Evolutionary conservation across 176 grass and related monocot genomes (phyloP).

Genomic region (Ampelocalamus luodianensis): DNA sequence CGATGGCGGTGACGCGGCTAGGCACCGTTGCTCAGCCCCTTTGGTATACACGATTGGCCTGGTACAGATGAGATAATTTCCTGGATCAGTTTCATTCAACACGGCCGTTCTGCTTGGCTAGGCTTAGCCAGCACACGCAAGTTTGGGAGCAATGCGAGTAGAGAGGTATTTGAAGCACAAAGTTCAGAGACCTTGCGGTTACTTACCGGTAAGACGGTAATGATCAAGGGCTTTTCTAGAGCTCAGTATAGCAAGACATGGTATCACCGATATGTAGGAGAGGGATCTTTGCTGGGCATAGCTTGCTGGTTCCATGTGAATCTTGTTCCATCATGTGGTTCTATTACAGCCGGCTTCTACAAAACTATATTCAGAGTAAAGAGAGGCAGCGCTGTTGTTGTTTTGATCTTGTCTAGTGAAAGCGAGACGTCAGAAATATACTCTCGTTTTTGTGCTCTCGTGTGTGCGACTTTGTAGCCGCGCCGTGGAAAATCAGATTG

Average conservation of each 20-base stretch:
- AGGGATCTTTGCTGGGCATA: neutral
- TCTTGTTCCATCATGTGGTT: neutral
- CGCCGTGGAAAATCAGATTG: too few relatives aligned
- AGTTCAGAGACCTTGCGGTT: neutral
- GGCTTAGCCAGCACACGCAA: too few relatives aligned
- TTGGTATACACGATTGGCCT: neutral
- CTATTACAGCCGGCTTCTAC: neutral
- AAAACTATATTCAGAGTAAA: neutral
- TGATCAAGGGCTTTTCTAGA: neutral
- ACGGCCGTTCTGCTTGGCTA: neutral
- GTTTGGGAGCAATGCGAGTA: neutral
- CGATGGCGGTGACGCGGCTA: constrained; percentile 43
- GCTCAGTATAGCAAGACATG: neutral
- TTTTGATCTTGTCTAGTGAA: neutral
- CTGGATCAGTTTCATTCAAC: neutral
- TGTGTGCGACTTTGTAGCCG: too few relatives aligned
- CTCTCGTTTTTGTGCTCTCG: too few relatives aligned
- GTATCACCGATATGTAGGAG: neutral
- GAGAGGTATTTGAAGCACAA: neutral
- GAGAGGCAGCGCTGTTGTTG: neutral
- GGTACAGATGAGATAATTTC: neutral
- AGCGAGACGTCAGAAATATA: too few relatives aligned
- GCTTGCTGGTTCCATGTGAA: neutral
- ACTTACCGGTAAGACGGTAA: neutral
- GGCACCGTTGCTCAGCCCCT: neutral